Conservation (phyloP, 2,329 filamentous ascomycete genomes). For the Zarea fungicola region DNA sequence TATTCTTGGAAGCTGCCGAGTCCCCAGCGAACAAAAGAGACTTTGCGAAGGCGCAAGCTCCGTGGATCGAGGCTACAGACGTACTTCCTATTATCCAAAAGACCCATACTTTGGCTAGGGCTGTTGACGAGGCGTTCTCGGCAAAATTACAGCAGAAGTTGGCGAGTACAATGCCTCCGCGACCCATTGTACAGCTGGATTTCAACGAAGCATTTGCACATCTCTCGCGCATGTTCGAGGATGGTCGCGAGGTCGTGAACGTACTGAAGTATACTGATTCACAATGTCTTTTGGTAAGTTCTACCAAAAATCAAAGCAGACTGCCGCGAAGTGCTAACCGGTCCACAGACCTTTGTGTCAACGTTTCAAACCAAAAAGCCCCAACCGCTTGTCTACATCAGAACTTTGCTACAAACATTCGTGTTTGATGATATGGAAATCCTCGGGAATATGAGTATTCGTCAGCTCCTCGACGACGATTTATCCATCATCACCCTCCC, state of each 20-base stretch:
- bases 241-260: conserved; percentile 63
- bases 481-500: conserved; percentile 73
- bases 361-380: conserved; percentile 74
- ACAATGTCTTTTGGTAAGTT: conserved; percentile 61
- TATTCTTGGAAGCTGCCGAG: conserved; percentile 54
- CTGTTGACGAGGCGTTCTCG: conserved; percentile 77
- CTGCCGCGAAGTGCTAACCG: neutral
- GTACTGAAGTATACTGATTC: conserved; percentile 64
- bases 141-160: conserved; percentile 85
- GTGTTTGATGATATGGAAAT: conserved; percentile 69
- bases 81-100: conserved; percentile 52
- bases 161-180: conserved; percentile 87
- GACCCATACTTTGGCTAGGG: conserved; percentile 56
- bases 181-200: conserved; percentile 75
- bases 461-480: conserved; percentile 75
- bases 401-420: conserved; percentile 71
- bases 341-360: conserved; percentile 61
- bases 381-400: conserved; percentile 76
- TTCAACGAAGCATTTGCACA: conserved; percentile 67
- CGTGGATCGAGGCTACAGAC: conserved; percentile 46
- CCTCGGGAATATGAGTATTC: conserved; percentile 61
- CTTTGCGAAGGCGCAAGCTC: conserved; percentile 42
- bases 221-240: conserved; percentile 64
- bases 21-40: conserved; percentile 40
- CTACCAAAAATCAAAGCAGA: neutral